Evolutionary conservation across 306 rosid species (phyloP).

Genomic region (Vigna mungo): DNA sequence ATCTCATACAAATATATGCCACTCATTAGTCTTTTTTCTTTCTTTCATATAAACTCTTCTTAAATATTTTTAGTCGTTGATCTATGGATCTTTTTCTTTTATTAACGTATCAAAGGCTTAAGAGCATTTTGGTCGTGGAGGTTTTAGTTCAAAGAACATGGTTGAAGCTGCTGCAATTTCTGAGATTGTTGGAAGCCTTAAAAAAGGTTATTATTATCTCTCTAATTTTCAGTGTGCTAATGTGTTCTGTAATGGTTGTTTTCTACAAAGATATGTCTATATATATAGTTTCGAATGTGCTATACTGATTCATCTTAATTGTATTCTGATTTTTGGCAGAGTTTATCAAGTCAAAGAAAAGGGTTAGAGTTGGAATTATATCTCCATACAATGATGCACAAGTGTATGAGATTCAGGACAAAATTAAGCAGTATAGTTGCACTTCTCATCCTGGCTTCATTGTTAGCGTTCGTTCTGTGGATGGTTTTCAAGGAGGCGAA

Average conservation of each 20-base stretch:
- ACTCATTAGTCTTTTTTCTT: too few species aligned
- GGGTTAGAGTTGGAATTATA: background rate
- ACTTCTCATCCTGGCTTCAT: background rate
- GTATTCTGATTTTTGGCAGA: background rate
- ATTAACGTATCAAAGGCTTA: too few species aligned
- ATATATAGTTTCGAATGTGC: too few species aligned
- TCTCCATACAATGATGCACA: slow-evolving; percentile 13
- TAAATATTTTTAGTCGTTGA: too few species aligned
- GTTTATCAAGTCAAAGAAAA: background rate
- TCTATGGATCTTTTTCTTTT: too few species aligned
- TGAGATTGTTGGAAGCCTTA: slow-evolving; percentile 59
- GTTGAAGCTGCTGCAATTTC: slow-evolving; percentile 58
- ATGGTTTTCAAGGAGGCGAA: background rate
- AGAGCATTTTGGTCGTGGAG: too few species aligned
- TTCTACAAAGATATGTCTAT: too few species aligned
- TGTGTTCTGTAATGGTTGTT: background rate
- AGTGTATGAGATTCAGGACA: slow-evolving; percentile 2
- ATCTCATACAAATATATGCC: too few species aligned
- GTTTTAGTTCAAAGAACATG: slow-evolving; percentile 48
- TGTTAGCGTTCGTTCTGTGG: background rate
- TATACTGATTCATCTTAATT: too few species aligned
- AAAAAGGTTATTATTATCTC: slow-evolving; percentile 41
- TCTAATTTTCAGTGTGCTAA: background rate
- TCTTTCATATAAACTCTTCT: too few species aligned
- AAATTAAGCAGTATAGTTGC: background rate